Base-by-base conservation (phyloP, 192 early-diverging fungal genomes). In the Coemansia furcata region DNA sequence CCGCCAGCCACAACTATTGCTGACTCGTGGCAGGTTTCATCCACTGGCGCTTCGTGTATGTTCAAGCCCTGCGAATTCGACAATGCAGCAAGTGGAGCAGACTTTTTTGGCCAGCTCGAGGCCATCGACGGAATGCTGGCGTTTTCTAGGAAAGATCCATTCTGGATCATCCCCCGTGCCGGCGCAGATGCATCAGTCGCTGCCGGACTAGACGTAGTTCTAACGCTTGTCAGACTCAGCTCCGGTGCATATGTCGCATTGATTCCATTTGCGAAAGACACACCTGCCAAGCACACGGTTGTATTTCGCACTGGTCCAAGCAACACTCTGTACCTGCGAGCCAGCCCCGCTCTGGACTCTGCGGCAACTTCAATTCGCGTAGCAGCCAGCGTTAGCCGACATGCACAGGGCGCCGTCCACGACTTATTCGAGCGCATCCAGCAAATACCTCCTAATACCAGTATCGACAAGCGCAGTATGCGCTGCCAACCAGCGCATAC, bases 61-160 rank as follows among this genome's bases (percentile, higher is more conserved):
- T 63, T 76, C 30, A 72, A 46, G 32, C 30, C 62, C 11, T 32
- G 17, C 3, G 44, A 55, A 7, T 37, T 52, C 2, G 26, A 30
- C 15, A 35, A 23, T 6, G 4, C 50, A 29, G 50, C 37, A 26
- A 43, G 23, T 12, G 46, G 47, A 11, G n/a, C 3, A 8, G 15
- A 46, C 10, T 8, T 11, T 6, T 57, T 80, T 66, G 67, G 73
- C 43, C 66, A 59, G n/a, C 54, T 81, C 44, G 62, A 33, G 1
- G 19, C n/a, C 23, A 36, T 80, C 14, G 60, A 65, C 9, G 29
- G 74, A 10, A 58, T 69, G 36, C 57, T 81, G 42, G 73, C 70
- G 2, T 81, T 76, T 69, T 70, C 67, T 17, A 67, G 78, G 40
- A 81, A 67, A 33, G 66, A 73, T 46, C 55, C 61, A 11, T 76